Evolutionary conservation across 371 early-diverging fungal genomes (phyloP).

Genomic region (Rhizomucor miehei): DNA sequence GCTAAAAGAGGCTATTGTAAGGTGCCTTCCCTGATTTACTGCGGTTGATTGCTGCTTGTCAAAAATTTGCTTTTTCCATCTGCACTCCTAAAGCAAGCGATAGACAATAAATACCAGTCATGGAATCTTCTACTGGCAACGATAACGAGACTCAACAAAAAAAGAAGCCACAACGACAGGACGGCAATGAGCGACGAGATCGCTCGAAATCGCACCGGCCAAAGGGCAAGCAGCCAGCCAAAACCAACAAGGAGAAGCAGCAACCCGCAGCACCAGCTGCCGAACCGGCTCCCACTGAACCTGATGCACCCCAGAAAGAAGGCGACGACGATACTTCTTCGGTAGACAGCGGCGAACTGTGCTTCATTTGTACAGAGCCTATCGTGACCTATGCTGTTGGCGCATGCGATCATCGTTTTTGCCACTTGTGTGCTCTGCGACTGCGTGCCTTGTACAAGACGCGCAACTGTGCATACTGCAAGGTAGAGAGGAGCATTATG

Average conservation of each 20-base stretch:
- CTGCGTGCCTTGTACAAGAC: slow-evolving; percentile 85
- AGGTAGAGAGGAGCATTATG: slow-evolving; percentile 46
- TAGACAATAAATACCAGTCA: too few relatives aligned
- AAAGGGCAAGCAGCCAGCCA: background rate
- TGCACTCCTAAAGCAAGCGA: too few relatives aligned
- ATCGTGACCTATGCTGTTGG: slow-evolving; percentile 81
- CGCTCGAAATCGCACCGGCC: background rate
- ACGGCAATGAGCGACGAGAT: background rate
- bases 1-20: too few relatives aligned
- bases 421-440: slow-evolving; percentile 87
- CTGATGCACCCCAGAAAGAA: slow-evolving; percentile 1
- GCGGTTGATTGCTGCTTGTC: too few relatives aligned
- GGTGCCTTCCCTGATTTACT: too few relatives aligned
- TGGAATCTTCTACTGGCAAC: too few relatives aligned
- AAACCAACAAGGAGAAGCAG: slow-evolving; percentile 2
- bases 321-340: slow-evolving; percentile 9
- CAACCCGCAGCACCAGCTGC: background rate
- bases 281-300: background rate
- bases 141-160: too few relatives aligned
- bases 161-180: background rate
- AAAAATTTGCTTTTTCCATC: too few relatives aligned
- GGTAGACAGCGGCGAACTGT: slow-evolving; percentile 50
- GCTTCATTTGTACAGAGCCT: slow-evolving; percentile 91
- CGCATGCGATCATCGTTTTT: slow-evolving; percentile 88
- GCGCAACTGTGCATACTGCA: slow-evolving; percentile 87